Conservation (phyloP, 345 rosid species). For the Limnanthes douglasii region DNA sequence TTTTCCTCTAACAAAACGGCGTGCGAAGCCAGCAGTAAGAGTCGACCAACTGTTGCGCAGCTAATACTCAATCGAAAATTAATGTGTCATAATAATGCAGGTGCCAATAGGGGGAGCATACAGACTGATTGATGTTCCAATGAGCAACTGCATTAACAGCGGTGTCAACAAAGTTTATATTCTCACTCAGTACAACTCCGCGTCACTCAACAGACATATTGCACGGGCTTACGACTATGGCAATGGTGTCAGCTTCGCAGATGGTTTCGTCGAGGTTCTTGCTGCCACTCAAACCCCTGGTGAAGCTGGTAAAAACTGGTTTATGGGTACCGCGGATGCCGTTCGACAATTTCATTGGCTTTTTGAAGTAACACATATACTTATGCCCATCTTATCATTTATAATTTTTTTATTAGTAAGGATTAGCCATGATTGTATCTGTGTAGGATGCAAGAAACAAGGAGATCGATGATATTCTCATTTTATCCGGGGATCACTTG, state of each 20-base stretch:
- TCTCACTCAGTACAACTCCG: constrained; percentile 89
- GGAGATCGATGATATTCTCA: constrained; percentile 80
- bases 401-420: neutral
- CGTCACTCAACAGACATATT: constrained; percentile 80
- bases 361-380: constrained; percentile 63
- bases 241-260: constrained; percentile 63
- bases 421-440: neutral
- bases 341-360: constrained; percentile 97
- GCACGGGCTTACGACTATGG: constrained; percentile 75
- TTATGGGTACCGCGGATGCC: constrained; percentile 96
- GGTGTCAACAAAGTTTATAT: constrained; percentile 92
- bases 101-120: constrained; percentile 92
- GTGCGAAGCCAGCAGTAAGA: constrained; percentile 92
- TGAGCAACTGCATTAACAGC: constrained; percentile 96
- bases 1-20: constrained; percentile 87
- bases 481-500: constrained; percentile 89
- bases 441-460: constrained; percentile 56
- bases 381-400: constrained; percentile 4
- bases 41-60: constrained; percentile 5
- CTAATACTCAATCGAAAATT: neutral
- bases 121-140: constrained; percentile 93
- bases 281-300: constrained; percentile 98
- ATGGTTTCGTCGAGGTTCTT: constrained; percentile 79
- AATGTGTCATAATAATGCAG: constrained; percentile 20
- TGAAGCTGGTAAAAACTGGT: constrained; percentile 81